A percentile compares a stretch with the other conserved stretches of the same genome.
Evolutionary conservation across 148 eudicot genomes (phyloP).

Genomic region (Rhododendron simsii): DNA sequence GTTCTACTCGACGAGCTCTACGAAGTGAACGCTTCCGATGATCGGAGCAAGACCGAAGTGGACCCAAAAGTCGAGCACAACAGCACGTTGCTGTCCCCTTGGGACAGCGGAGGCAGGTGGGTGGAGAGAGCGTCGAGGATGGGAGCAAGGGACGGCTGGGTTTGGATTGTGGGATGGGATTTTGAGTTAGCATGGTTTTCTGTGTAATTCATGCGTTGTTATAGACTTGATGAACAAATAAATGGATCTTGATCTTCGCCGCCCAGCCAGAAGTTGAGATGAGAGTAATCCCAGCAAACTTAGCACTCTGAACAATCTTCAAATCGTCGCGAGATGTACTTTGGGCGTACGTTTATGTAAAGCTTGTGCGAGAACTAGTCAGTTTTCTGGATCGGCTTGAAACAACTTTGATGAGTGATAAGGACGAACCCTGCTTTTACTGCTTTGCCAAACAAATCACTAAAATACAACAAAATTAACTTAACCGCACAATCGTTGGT

Average conservation of each 20-base stretch:
- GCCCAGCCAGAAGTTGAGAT: not conserved
- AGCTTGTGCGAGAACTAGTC: not conserved
- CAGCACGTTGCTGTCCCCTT: too few species aligned
- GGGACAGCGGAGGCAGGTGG: too few species aligned
- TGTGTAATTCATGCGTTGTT: too few species aligned
- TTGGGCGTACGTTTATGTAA: too few species aligned
- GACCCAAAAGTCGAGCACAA: too few species aligned
- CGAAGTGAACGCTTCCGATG: too few species aligned
- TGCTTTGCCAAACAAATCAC: not conserved
- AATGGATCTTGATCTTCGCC: too few species aligned
- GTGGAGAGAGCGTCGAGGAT: not conserved
- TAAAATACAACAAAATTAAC: not conserved
- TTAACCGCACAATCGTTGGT: not conserved
- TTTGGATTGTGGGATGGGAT: not conserved
- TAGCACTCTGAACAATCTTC: not conserved
- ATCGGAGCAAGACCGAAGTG: too few species aligned
- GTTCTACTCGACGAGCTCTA: too few species aligned
- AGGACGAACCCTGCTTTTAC: not conserved
- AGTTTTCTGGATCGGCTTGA: not conserved
- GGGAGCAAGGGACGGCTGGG: not conserved
- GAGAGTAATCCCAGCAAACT: not conserved
- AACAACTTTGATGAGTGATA: not conserved
- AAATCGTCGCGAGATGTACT: not conserved
- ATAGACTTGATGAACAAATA: too few species aligned
- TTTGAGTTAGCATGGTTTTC: not conserved